Conservation (phyloP, 257 asterid genomes). For the Fraxinus americana region DNA sequence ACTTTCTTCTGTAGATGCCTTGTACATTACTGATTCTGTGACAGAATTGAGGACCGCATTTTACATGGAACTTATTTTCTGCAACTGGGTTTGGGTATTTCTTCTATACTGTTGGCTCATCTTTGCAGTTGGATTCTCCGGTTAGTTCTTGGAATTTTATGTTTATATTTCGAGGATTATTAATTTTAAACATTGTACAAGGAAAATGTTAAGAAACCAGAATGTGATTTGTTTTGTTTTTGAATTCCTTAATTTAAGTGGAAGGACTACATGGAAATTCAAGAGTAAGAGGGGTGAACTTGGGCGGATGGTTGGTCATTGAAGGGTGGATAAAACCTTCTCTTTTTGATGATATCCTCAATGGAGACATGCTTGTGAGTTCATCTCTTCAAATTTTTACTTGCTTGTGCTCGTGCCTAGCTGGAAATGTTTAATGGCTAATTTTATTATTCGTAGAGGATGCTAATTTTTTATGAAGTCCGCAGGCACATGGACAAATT, state of each 20-base stretch:
- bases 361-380: constrained; percentile 79
- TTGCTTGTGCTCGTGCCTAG: background rate
- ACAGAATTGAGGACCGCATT: constrained; percentile 35
- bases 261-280: constrained; percentile 56
- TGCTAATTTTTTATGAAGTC: background rate
- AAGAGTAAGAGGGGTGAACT: constrained; percentile 78
- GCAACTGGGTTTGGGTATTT: constrained; percentile 51
- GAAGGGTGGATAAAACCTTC: constrained; percentile 92
- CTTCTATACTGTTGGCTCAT: constrained; percentile 45
- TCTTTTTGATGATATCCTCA: constrained; percentile 68
- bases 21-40: constrained; percentile 22
- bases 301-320: constrained; percentile 88
- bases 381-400: background rate
- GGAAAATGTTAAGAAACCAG: background rate
- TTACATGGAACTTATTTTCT: constrained; percentile 49
- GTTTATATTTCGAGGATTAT: constrained; percentile 16
- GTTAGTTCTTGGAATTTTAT: constrained; percentile 31
- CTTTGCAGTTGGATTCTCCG: constrained; percentile 57
- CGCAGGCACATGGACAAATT: background rate
- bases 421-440: background rate
- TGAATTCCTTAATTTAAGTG: constrained; percentile 43
- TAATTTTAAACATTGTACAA: background rate
- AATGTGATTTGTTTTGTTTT: background rate
- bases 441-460: background rate
- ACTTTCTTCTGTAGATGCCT: constrained; percentile 28